phyloP scores from a whole-genome alignment of 768 basidiomycete species.

The Suillus discolor region DNA sequence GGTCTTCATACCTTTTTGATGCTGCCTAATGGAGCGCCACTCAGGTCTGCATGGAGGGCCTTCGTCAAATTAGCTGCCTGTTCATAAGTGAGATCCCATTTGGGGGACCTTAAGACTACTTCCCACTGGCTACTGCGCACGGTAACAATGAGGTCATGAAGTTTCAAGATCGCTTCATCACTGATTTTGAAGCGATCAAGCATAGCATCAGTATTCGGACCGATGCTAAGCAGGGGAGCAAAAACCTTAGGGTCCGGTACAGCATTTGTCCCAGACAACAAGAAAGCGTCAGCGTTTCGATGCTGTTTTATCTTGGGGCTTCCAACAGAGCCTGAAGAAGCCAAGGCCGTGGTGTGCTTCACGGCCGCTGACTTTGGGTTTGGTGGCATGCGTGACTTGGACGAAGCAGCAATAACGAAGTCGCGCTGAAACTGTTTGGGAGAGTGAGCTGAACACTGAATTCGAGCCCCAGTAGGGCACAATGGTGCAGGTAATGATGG shows the following conservation, averaged over 20 bases:
- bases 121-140: background rate
- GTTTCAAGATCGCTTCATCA: constrained; percentile 1
- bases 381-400: background rate
- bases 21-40: background rate
- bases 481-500: background rate
- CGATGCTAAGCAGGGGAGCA: constrained; percentile 10
- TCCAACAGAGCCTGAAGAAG: background rate
- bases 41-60: constrained; percentile 5
- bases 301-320: background rate
- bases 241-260: background rate
- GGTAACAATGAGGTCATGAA: background rate
- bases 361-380: background rate
- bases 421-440: background rate
- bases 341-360: background rate
- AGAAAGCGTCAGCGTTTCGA: background rate
- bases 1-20: background rate
- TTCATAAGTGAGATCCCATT: constrained; percentile 3
- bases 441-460: background rate
- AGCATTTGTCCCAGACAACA: background rate
- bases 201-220: constrained; percentile 11
- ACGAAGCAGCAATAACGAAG: background rate
- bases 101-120: background rate
- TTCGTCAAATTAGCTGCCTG: constrained; percentile 10
- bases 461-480: background rate
- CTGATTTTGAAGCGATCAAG: constrained; percentile 10